These are phyloP conservation scores for Rhizophagus clarus DNA, from an alignment of 192 early-diverging fungal genomes.

Conservation along the genomic window DNA sequence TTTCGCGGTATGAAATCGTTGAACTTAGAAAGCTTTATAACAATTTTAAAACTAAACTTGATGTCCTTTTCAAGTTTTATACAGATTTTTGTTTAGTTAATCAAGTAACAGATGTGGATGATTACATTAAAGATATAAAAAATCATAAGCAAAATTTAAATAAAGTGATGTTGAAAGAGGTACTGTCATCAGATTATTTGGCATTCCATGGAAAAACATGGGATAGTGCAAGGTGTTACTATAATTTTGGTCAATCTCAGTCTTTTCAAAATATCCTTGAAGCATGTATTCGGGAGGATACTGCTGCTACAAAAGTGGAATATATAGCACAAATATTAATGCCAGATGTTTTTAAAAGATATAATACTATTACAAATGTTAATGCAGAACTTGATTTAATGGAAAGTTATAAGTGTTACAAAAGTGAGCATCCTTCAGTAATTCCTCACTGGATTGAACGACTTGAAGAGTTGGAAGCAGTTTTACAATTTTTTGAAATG, in stretches of 20 bases:
- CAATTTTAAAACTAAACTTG: neutral
- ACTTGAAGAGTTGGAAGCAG: neutral
- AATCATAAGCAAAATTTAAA: neutral
- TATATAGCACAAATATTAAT: neutral
- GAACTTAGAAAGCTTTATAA: neutral
- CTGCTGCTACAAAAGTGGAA: neutral
- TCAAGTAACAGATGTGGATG: neutral
- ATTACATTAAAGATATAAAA: neutral
- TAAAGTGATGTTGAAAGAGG: neutral
- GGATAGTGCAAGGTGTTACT: neutral
- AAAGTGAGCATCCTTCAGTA: neutral
- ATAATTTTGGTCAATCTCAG: neutral
- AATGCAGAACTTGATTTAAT: conserved; percentile 9
- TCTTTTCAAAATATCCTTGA: conserved; percentile 21
- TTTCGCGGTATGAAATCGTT: neutral
- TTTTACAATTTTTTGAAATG: too few relatives aligned
- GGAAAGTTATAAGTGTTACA: neutral
- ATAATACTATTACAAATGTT: neutral
- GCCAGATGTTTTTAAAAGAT: neutral
- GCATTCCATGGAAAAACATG: neutral
- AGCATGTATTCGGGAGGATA: neutral
- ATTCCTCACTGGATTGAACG: neutral
- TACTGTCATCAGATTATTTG: neutral
- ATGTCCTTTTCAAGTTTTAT: neutral
- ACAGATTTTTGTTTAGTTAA: neutral